These are phyloP conservation scores for Diaporthe australafricana DNA, from an alignment of 2,329 filamentous ascomycete genomes.

Conservation along the genomic window DNA sequence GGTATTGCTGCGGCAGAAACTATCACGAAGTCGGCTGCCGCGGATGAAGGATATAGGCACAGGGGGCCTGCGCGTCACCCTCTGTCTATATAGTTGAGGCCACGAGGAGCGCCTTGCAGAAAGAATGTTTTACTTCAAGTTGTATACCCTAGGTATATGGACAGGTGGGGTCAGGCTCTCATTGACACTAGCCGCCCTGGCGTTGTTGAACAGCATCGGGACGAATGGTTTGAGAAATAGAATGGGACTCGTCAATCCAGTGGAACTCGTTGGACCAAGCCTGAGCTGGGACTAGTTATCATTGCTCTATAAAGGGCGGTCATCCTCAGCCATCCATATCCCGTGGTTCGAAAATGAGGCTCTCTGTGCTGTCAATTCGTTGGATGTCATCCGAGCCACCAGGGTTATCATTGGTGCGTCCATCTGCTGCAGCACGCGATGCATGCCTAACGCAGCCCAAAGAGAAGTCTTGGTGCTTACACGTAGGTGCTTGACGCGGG, in stretches of 20 bases:
- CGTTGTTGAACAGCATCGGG: no score
- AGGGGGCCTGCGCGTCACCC: no score
- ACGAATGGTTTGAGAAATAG: background rate
- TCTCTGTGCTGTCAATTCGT: background rate
- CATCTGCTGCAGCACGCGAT: background rate
- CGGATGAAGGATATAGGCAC: no score
- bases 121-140: no score
- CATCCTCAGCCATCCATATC: background rate
- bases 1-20: no score
- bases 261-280: background rate
- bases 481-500: background rate
- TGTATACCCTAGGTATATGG: no score
- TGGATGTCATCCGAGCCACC: background rate
- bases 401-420: background rate
- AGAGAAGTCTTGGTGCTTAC: background rate
- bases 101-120: no score
- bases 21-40: no score
- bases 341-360: background rate
- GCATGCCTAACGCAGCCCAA: constrained; percentile 7
- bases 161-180: no score
- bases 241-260: background rate
- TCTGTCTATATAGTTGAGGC: no score
- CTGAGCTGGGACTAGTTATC: background rate
- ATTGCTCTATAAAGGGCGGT: background rate
- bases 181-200: no score